Conservation (phyloP, 768 basidiomycete genomes). For the Sporobolomyces pararoseus region DNA sequence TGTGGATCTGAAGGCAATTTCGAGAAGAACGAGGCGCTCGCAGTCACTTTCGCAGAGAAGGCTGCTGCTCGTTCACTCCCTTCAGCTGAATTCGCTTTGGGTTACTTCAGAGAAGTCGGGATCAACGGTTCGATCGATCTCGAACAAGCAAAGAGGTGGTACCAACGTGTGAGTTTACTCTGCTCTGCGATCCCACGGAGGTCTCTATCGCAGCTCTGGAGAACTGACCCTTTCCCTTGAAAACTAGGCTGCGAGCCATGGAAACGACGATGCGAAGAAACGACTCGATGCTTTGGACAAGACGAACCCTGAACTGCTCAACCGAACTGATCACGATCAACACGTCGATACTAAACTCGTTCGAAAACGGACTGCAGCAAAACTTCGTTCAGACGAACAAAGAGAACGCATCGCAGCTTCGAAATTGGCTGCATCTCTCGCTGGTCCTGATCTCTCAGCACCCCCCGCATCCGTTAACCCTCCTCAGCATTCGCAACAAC, state of each 20-base stretch:
- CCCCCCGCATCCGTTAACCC: too few relatives aligned
- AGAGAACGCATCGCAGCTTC: slow-evolving; percentile 22
- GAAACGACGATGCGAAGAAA: slow-evolving; percentile 73
- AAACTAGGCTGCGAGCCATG: slow-evolving; percentile 65
- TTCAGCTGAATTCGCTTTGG: slow-evolving; percentile 85
- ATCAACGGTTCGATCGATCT: slow-evolving; percentile 62
- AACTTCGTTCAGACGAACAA: slow-evolving; percentile 43
- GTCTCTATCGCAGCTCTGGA: background rate
- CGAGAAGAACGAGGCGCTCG: slow-evolving; percentile 54
- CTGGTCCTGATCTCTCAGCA: slow-evolving; percentile 16
- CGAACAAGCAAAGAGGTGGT: slow-evolving; percentile 70
- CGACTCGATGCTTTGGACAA: slow-evolving; percentile 68
- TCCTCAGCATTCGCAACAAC: background rate
- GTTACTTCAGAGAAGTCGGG: slow-evolving; percentile 90
- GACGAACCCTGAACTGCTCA: slow-evolving; percentile 60
- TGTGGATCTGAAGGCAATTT: slow-evolving; percentile 64
- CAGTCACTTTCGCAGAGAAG: slow-evolving; percentile 85
- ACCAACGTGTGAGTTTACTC: slow-evolving; percentile 58
- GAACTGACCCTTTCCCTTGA: background rate
- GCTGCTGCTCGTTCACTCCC: slow-evolving; percentile 59
- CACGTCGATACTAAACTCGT: slow-evolving; percentile 77
- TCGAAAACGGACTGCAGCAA: slow-evolving; percentile 70
- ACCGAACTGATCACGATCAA: slow-evolving; percentile 71
- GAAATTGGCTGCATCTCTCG: slow-evolving; percentile 18
- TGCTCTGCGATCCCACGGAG: too few relatives aligned